Evolutionary conservation across 1,139 yeast species (phyloP).

Genomic region (Blastobotrys malaysiensis): DNA sequence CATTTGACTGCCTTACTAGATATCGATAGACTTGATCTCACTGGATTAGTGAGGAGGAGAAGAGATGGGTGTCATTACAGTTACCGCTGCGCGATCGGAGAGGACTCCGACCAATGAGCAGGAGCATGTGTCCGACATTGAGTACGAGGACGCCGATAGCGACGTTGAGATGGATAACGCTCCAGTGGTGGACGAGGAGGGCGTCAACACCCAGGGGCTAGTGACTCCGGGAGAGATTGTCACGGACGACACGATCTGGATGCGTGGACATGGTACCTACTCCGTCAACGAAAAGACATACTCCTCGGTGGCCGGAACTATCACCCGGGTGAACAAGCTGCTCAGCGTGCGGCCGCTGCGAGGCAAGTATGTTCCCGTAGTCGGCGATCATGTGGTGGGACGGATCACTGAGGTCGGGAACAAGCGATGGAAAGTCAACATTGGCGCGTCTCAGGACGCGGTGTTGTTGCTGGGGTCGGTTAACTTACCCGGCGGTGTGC

Average conservation of each 20-base stretch:
- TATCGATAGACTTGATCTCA: no score
- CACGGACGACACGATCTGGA: conserved; percentile 94
- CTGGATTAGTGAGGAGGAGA: no score
- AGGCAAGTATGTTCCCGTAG: conserved; percentile 86
- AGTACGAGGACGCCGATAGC: conserved; percentile 16
- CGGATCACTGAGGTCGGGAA: conserved; percentile 91
- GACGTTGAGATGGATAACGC: conserved; percentile 13
- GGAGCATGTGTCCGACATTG: conserved; percentile 9
- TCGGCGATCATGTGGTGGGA: conserved; percentile 95
- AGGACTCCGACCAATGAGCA: conserved; percentile 2
- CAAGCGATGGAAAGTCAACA: conserved; percentile 94
- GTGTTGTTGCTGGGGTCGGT: conserved; percentile 90
- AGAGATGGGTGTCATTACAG: neutral
- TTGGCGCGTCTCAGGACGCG: conserved; percentile 91
- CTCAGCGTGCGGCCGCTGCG: conserved; percentile 80
- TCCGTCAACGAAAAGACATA: conserved; percentile 63
- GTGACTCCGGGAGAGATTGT: conserved; percentile 98
- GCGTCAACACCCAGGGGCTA: conserved; percentile 24
- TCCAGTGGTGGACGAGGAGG: conserved; percentile 26
- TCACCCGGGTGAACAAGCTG: conserved; percentile 78
- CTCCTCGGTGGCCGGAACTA: conserved; percentile 89
- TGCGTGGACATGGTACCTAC: conserved; percentile 98
- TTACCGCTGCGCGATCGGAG: neutral
- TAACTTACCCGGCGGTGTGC: conserved; percentile 93
- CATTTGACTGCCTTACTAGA: no score